Conservation (phyloP, 495 filamentous ascomycete genomes). For the Amorphotheca resinae region DNA sequence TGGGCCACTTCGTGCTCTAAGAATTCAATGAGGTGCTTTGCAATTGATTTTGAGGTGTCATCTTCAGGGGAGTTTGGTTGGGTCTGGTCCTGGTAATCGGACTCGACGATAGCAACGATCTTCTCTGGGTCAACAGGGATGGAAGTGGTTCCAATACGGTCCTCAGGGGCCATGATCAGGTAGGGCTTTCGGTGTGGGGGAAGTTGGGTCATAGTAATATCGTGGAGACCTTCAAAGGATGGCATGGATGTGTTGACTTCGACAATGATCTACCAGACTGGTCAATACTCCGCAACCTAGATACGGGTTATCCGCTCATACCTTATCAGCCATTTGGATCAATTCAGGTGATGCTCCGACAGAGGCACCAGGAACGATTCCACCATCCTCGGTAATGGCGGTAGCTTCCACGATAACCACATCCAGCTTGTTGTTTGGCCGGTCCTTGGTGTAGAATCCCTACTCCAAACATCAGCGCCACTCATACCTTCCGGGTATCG, state of each 20-base stretch:
- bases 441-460: slow-evolving; percentile 69
- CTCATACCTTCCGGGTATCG: background rate
- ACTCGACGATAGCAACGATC: slow-evolving; percentile 78
- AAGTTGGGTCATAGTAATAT: slow-evolving; percentile 77
- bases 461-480: slow-evolving; percentile 4
- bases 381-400: slow-evolving; percentile 85
- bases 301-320: slow-evolving; percentile 13
- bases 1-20: slow-evolving; percentile 65
- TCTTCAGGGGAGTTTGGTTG: slow-evolving; percentile 66
- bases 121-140: slow-evolving; percentile 86
- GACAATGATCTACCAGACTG: slow-evolving; percentile 52
- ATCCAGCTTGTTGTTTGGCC: slow-evolving; percentile 59
- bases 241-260: slow-evolving; percentile 85
- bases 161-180: slow-evolving; percentile 64
- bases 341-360: slow-evolving; percentile 82
- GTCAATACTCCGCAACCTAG: background rate
- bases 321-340: slow-evolving; percentile 79
- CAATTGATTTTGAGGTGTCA: slow-evolving; percentile 57
- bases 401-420: slow-evolving; percentile 79
- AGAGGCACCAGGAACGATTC: slow-evolving; percentile 78
- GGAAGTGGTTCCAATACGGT: slow-evolving; percentile 71
- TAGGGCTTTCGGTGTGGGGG: slow-evolving; percentile 77
- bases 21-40: slow-evolving; percentile 75
- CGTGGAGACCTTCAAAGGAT: slow-evolving; percentile 79
- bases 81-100: slow-evolving; percentile 74